phyloP scores from a whole-genome alignment of 2,329 filamentous ascomycete genomes.

The Pseudohalonectria lignicola region DNA sequence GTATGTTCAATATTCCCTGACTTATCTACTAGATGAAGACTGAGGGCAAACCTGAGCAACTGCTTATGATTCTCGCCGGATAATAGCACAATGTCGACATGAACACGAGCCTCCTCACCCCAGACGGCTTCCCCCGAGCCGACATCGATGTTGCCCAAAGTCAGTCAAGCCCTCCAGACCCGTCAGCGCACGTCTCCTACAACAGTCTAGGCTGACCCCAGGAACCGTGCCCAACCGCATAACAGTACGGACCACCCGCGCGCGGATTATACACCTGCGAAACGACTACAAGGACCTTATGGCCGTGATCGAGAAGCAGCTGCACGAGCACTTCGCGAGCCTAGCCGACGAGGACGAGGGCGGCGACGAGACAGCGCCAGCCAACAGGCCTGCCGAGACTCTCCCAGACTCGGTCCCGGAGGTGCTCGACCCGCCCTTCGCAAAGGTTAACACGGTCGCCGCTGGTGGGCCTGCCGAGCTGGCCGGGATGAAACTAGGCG shows the following conservation, averaged over 20 bases:
- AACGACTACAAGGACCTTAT: slow-evolving; percentile 94
- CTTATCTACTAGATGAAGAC: neutral
- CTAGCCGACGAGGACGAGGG: slow-evolving; percentile 36
- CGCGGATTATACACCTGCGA: slow-evolving; percentile 76
- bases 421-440: slow-evolving; percentile 51
- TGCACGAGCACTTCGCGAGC: slow-evolving; percentile 86
- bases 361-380: slow-evolving; percentile 5
- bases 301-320: slow-evolving; percentile 66
- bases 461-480: slow-evolving; percentile 67
- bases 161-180: too few relatives aligned
- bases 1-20: slow-evolving; percentile 47
- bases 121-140: slow-evolving; percentile 83
- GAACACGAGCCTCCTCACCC: slow-evolving; percentile 76
- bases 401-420: slow-evolving; percentile 22
- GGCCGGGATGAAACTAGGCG: slow-evolving; percentile 71
- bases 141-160: slow-evolving; percentile 94
- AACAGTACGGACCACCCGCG: slow-evolving; percentile 80
- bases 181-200: too few relatives aligned
- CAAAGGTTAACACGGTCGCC: slow-evolving; percentile 78
- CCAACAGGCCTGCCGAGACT: slow-evolving; percentile 8
- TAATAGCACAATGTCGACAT: slow-evolving; percentile 85
- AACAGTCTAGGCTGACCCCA: too few relatives aligned
- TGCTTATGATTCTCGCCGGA: too few relatives aligned
- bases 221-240: neutral
- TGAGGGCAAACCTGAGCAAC: neutral